A percentile compares a stretch with the other conserved stretches of the same genome.
phyloP scores from a whole-genome alignment of 176 grass and related monocot species.

The Eremochloa ophiuroides region DNA sequence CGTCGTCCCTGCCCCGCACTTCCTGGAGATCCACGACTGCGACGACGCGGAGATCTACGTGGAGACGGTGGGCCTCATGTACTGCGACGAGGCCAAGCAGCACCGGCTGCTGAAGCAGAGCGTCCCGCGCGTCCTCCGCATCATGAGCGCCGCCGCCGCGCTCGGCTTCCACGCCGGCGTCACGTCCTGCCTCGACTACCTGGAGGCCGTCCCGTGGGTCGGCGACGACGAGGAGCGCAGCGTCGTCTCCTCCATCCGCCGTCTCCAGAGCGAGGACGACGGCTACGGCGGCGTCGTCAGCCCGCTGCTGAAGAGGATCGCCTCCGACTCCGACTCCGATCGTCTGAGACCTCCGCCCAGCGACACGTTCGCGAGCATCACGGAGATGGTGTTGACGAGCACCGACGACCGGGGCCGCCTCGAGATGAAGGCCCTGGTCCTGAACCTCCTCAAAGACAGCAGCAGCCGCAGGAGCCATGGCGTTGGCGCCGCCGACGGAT shows the following conservation, averaged over 20 bases:
- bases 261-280: slow-evolving; percentile 42
- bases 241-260: slow-evolving; percentile 53
- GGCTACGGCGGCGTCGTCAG: neutral
- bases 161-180: slow-evolving; percentile 63
- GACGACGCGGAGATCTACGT: slow-evolving; percentile 65
- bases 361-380: slow-evolving; percentile 54
- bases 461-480: slow-evolving; percentile 15
- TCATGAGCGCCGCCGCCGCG: slow-evolving; percentile 63
- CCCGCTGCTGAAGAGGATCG: slow-evolving; percentile 63
- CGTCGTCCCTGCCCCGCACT: neutral
- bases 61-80: slow-evolving; percentile 64
- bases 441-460: slow-evolving; percentile 76
- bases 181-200: slow-evolving; percentile 79
- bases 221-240: slow-evolving; percentile 73
- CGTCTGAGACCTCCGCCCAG: slow-evolving; percentile 28
- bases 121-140: slow-evolving; percentile 53
- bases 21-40: slow-evolving; percentile 53
- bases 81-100: slow-evolving; percentile 41
- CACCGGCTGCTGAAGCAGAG: slow-evolving; percentile 60
- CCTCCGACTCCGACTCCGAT: slow-evolving; percentile 49
- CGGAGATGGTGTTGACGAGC: slow-evolving; percentile 78
- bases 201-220: slow-evolving; percentile 84
- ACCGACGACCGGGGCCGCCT: slow-evolving; percentile 62
- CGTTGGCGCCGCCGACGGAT: slow-evolving; percentile 13
- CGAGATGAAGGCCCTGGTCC: slow-evolving; percentile 80